Percentiles rank a stretch among this genome's conserved stretches.
Conservation (phyloP, 2,329 filamentous ascomycete species). For the Fusarium irregulare region DNA sequence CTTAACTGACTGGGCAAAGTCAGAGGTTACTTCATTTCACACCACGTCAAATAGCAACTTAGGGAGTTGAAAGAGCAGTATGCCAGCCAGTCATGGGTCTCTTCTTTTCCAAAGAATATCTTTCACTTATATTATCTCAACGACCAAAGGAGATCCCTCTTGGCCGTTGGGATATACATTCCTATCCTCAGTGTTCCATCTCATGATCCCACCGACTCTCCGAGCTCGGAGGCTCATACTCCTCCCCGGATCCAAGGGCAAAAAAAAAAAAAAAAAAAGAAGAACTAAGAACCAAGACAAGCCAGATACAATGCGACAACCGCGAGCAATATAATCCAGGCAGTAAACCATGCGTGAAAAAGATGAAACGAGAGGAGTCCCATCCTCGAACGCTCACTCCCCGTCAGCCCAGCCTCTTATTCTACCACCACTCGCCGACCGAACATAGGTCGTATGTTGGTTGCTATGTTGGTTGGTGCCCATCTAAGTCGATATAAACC, state of each 20-base stretch:
- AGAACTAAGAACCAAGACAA: neutral
- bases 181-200: constrained; percentile 6
- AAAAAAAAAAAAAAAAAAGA: neutral
- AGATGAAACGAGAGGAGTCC: neutral
- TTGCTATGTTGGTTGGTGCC: neutral
- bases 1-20: neutral
- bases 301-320: neutral
- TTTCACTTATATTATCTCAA: constrained; percentile 16
- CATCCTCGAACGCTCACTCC: neutral
- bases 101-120: constrained; percentile 7
- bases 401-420: constrained; percentile 4
- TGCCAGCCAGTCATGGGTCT: constrained; percentile 6
- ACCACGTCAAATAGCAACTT: constrained; percentile 8
- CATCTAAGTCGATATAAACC: constrained; percentile 17
- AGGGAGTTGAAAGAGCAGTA: neutral
- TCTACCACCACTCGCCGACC: constrained; percentile 13
- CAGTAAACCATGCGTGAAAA: constrained; percentile 1
- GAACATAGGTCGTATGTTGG: neutral
- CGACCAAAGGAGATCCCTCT: neutral
- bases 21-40: neutral
- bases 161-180: constrained; percentile 8
- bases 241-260: constrained; percentile 5
- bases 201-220: constrained; percentile 25
- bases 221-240: constrained; percentile 24
- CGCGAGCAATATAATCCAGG: neutral